phyloP scores from a whole-genome alignment of 2,329 filamentous ascomycete genomes.

The Karstenula rhodostoma region DNA sequence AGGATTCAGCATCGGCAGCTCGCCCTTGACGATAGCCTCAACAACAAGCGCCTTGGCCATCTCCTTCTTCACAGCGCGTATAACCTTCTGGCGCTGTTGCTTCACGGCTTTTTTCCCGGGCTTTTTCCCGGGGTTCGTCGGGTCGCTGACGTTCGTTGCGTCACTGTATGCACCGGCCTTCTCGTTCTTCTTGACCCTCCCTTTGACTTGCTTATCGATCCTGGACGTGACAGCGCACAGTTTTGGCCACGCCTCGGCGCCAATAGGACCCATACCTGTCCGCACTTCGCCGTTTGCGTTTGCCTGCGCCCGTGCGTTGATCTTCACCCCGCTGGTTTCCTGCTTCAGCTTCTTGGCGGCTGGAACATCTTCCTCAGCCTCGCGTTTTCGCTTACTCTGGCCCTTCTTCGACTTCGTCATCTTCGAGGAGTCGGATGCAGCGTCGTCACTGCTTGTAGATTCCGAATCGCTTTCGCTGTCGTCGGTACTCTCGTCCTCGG shows the following conservation, averaged over 20 bases:
- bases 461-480: constrained; percentile 4
- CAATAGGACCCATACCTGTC: constrained; percentile 13
- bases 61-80: constrained; percentile 21
- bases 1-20: constrained; percentile 27
- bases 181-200: constrained; percentile 20
- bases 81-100: constrained; percentile 11
- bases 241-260: constrained; percentile 6
- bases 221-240: constrained; percentile 7
- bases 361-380: constrained; percentile 15
- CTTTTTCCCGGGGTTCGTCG: constrained; percentile 7
- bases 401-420: constrained; percentile 22
- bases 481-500: constrained; percentile 14
- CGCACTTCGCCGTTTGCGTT: constrained; percentile 4
- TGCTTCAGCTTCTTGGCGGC: constrained; percentile 28
- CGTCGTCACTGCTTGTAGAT: constrained; percentile 18
- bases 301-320: neutral
- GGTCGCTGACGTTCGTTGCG: constrained; percentile 4
- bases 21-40: constrained; percentile 21
- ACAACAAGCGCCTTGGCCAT: constrained; percentile 18
- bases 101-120: constrained; percentile 16
- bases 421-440: constrained; percentile 16
- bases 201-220: constrained; percentile 11
- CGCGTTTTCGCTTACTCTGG: constrained; percentile 42
- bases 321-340: constrained; percentile 12
- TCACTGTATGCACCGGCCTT: constrained; percentile 15